phyloP scores from a whole-genome alignment of 768 basidiomycete genomes.

The Mrakia hoshinonis region DNA sequence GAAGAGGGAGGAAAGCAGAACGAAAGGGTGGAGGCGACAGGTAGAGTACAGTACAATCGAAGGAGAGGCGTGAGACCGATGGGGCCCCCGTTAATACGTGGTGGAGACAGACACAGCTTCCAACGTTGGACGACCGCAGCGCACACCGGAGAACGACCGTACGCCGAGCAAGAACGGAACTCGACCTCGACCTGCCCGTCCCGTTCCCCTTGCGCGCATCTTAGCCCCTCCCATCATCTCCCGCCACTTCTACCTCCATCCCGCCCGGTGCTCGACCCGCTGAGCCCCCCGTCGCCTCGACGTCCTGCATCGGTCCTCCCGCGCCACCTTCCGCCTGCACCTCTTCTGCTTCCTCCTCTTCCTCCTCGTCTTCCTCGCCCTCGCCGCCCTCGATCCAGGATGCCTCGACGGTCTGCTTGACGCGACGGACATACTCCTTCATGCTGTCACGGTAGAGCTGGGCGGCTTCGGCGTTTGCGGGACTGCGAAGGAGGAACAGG shows the following conservation, averaged over 20 bases:
- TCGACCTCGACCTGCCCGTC: not conserved
- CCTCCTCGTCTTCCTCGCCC: conserved; percentile 19
- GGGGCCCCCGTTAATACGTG: not conserved
- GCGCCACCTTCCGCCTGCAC: not conserved
- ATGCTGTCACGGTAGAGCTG: conserved; percentile 94
- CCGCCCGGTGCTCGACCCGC: not conserved
- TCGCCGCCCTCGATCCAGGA: conserved; percentile 27
- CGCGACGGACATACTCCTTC: conserved; percentile 93
- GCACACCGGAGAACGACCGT: too few species aligned
- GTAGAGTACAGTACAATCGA: not conserved
- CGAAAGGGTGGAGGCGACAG: not conserved
- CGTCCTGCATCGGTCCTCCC: not conserved
- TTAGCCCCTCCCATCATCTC: conserved; percentile 5
- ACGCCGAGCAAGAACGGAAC: too few species aligned
- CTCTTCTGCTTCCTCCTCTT: conserved; percentile 16
- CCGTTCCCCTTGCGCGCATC: too few species aligned
- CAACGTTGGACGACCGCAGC: too few species aligned
- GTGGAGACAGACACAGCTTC: not conserved
- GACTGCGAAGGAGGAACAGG: conserved; percentile 47
- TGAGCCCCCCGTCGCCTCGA: not conserved
- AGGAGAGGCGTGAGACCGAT: not conserved
- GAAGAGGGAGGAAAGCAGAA: not conserved
- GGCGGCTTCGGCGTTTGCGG: conserved; percentile 96
- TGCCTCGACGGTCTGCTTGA: conserved; percentile 48
- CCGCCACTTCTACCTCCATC: conserved; percentile 9